Percentiles rank a stretch among this genome's conserved stretches.
Conservation (phyloP, 768 basidiomycete species). For the Baorangia bicolor region DNA sequence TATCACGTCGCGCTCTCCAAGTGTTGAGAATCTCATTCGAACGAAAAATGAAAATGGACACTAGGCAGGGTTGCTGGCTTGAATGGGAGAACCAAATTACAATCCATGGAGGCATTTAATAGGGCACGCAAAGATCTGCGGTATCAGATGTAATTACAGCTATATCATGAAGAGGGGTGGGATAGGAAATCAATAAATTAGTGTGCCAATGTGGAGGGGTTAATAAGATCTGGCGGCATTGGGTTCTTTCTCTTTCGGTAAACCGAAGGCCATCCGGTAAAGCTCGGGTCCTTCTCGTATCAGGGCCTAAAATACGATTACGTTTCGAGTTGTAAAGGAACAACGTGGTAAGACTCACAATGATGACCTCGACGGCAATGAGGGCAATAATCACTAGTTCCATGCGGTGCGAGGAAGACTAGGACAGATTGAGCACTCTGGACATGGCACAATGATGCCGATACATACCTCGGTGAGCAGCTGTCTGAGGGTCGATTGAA, state of each 20-base stretch:
- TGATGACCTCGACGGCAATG: slow-evolving; percentile 93
- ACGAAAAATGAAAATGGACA: background rate
- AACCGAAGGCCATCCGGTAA: slow-evolving; percentile 49
- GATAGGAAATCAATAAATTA: slow-evolving; percentile 6
- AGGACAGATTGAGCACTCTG: slow-evolving; percentile 1
- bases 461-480: slow-evolving; percentile 71
- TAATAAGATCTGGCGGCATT: slow-evolving; percentile 4
- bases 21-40: slow-evolving; percentile 16
- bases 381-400: slow-evolving; percentile 93
- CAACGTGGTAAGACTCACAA: slow-evolving; percentile 49
- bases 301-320: slow-evolving; percentile 48
- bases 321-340: background rate
- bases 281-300: slow-evolving; percentile 79
- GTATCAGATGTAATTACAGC: slow-evolving; percentile 6
- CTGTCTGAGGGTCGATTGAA: slow-evolving; percentile 87
- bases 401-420: slow-evolving; percentile 91
- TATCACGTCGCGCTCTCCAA: slow-evolving; percentile 16
- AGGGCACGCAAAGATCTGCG: background rate
- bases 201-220: background rate
- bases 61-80: background rate
- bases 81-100: background rate
- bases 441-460: background rate
- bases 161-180: slow-evolving; percentile 1
- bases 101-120: background rate
- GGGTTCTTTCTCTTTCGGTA: slow-evolving; percentile 11